Evolutionary conservation across 2,329 filamentous ascomycete genomes (phyloP).

Genomic region (Colletotrichum truncatum): DNA sequence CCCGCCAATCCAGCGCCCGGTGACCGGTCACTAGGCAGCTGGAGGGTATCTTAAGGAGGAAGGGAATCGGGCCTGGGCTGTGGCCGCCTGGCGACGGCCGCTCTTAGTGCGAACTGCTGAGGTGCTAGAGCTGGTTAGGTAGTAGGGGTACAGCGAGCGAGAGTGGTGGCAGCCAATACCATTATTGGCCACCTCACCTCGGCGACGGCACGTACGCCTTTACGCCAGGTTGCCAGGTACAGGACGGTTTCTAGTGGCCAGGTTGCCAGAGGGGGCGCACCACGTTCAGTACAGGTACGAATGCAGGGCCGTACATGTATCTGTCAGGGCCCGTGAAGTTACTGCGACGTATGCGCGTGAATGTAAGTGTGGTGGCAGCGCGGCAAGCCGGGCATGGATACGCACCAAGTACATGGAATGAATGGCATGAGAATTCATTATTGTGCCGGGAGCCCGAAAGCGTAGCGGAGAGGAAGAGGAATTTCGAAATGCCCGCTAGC

Average conservation of each 20-base stretch:
- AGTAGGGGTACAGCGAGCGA: neutral
- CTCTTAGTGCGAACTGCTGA: conserved; percentile 23
- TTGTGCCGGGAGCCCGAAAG: neutral
- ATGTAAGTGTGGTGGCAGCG: neutral
- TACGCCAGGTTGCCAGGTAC: conserved; percentile 20
- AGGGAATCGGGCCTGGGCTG: conserved; percentile 13
- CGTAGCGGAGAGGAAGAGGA: neutral
- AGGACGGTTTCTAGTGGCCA: conserved; percentile 2
- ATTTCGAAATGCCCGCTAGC: neutral
- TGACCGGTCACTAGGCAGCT: neutral
- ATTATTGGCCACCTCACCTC: neutral
- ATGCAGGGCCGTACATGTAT: conserved; percentile 10
- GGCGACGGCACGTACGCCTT: too few relatives aligned
- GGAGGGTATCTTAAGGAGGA: neutral
- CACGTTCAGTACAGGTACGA: conserved; percentile 1
- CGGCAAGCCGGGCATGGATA: neutral
- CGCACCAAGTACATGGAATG: neutral
- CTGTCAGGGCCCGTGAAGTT: conserved; percentile 24
- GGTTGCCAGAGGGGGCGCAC: neutral
- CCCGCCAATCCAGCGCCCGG: conserved; percentile 6
- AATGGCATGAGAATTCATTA: neutral
- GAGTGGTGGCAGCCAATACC: conserved; percentile 23
- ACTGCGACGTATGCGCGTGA: neutral
- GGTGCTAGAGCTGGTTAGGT: neutral
- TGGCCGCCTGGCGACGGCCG: conserved; percentile 11